phyloP scores from a whole-genome alignment of 345 rosid genomes.

The Citropsis articulata region DNA sequence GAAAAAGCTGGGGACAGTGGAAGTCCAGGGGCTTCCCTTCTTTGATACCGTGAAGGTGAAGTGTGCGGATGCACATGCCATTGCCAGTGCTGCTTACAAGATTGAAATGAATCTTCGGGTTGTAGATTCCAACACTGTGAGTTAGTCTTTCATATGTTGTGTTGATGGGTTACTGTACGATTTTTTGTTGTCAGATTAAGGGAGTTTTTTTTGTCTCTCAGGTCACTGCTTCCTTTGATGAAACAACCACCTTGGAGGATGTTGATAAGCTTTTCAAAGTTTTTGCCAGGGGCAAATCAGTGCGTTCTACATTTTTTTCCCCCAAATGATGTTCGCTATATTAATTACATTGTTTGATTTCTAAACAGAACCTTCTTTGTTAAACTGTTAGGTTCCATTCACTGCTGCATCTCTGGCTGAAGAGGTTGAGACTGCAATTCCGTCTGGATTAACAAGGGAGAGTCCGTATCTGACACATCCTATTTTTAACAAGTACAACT shows the following conservation, averaged over 20 bases:
- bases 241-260: constrained; percentile 93
- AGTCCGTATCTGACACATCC: constrained; percentile 75
- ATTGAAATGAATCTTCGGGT: constrained; percentile 75
- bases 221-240: constrained; percentile 93
- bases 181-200: constrained; percentile 8
- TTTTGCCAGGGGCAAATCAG: constrained; percentile 77
- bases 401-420: constrained; percentile 86
- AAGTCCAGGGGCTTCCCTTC: constrained; percentile 84
- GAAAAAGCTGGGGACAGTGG: constrained; percentile 81
- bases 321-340: not conserved
- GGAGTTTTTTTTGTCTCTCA: constrained; percentile 32
- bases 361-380: constrained; percentile 2
- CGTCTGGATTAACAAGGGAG: constrained; percentile 66
- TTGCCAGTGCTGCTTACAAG: constrained; percentile 74
- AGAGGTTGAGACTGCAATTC: constrained; percentile 71
- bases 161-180: not conserved
- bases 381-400: constrained; percentile 62
- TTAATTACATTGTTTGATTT: constrained; percentile 3
- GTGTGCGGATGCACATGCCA: constrained; percentile 74
- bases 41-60: constrained; percentile 95
- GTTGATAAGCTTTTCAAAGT: constrained; percentile 77
- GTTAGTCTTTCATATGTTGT: constrained; percentile 28
- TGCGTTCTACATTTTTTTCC: constrained; percentile 33
- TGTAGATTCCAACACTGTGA: constrained; percentile 77
- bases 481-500: constrained; percentile 75